Conservation (phyloP, 1,139 yeast genomes). For the Pichia sp. region DNA sequence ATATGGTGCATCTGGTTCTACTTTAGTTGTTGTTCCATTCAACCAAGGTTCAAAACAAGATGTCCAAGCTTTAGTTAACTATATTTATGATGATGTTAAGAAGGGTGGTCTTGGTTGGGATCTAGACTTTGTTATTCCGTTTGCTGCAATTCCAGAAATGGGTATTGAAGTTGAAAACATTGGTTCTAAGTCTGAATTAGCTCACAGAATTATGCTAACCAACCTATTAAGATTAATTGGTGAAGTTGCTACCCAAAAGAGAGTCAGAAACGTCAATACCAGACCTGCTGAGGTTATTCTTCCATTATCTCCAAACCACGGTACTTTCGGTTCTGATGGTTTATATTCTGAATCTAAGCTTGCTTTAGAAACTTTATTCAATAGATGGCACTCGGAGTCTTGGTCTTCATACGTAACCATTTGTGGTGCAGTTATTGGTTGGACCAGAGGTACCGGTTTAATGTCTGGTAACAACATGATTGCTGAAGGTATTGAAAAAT, state of each 20-base stretch:
- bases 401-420: constrained; percentile 92
- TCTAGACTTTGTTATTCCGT: constrained; percentile 90
- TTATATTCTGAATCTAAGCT: constrained; percentile 95
- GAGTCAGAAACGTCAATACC: constrained; percentile 67
- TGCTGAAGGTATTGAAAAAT: constrained; percentile 93
- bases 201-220: constrained; percentile 97
- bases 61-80: constrained; percentile 76
- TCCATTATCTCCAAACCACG: constrained; percentile 97
- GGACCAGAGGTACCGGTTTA: constrained; percentile 99
- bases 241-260: constrained; percentile 78
- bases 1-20: constrained; percentile 86
- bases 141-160: constrained; percentile 98
- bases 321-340: constrained; percentile 97
- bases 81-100: constrained; percentile 74
- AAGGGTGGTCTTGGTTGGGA: constrained; percentile 98
- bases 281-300: constrained; percentile 97
- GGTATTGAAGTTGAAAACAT: constrained; percentile 92
- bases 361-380: constrained; percentile 89
- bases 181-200: constrained; percentile 93
- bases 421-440: constrained; percentile 97
- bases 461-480: constrained; percentile 96
- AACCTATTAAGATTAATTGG: constrained; percentile 90
- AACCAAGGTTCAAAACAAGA: constrained; percentile 96
- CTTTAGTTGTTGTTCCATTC: constrained; percentile 93
- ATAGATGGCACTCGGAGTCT: constrained; percentile 98